Percentiles rank a stretch among this genome's conserved stretches.
These are phyloP conservation scores for Nannizziopsis arthrosporioides DNA, from an alignment of 2,329 filamentous ascomycete species.

Conservation along the genomic window DNA sequence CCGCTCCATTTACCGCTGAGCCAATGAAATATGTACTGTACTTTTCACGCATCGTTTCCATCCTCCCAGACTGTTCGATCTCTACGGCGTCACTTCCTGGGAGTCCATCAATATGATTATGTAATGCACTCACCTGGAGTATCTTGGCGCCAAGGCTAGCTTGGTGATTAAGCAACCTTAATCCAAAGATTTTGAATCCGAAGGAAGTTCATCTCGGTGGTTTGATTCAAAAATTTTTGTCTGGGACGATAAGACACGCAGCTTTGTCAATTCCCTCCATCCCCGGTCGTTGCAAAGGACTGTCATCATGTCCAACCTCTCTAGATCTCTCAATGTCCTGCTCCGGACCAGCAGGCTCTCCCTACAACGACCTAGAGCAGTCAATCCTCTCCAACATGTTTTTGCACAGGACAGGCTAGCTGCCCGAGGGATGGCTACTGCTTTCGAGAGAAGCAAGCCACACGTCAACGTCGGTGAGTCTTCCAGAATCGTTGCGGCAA, in stretches of 20 bases:
- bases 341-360: conserved; percentile 69
- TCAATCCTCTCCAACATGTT: conserved; percentile 61
- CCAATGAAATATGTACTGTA: too few relatives aligned
- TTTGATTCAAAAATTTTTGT: conserved; percentile 8
- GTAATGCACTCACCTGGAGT: too few relatives aligned
- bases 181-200: conserved; percentile 23
- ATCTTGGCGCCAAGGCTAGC: not conserved
- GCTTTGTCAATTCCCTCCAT: conserved; percentile 13
- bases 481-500: not conserved
- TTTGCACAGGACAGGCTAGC: conserved; percentile 36
- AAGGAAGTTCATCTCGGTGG: conserved; percentile 3
- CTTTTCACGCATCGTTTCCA: too few relatives aligned
- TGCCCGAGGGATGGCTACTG: conserved; percentile 47
- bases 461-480: conserved; percentile 89
- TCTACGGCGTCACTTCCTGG: too few relatives aligned
- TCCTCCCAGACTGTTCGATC: too few relatives aligned
- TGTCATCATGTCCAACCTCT: conserved; percentile 64
- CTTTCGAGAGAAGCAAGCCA: conserved; percentile 81
- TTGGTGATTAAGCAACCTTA: conserved; percentile 26
- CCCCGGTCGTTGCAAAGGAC: conserved; percentile 21
- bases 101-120: too few relatives aligned
- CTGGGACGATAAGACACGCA: not conserved
- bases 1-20: too few relatives aligned
- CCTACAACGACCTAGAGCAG: conserved; percentile 53
- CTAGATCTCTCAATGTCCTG: conserved; percentile 66